phyloP scores from a whole-genome alignment of 2,329 filamentous ascomycete species.

The Ilyonectria sp. region DNA sequence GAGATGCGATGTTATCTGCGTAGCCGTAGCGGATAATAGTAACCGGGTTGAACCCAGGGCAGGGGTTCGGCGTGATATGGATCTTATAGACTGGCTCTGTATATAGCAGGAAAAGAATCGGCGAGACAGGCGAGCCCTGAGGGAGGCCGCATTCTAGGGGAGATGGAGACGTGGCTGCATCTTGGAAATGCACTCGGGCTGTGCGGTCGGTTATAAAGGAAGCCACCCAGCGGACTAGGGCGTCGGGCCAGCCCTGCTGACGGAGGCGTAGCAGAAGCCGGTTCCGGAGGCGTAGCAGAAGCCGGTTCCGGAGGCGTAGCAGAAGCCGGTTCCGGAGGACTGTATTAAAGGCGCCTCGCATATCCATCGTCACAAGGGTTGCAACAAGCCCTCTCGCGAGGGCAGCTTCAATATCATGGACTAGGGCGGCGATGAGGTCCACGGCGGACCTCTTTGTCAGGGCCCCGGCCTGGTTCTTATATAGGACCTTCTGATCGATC shows the following conservation, averaged over 20 bases:
- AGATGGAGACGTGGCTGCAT: slow-evolving; percentile 14
- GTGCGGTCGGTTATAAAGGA: slow-evolving; percentile 31
- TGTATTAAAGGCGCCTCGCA: slow-evolving; percentile 38
- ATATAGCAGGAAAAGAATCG: background rate
- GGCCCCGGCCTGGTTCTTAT: slow-evolving; percentile 38
- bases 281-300: too few species aligned
- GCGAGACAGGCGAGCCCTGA: background rate
- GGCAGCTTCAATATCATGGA: slow-evolving; percentile 39
- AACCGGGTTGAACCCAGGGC: background rate
- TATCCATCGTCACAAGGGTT: slow-evolving; percentile 36
- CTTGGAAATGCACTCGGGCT: slow-evolving; percentile 19
- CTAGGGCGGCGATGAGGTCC: slow-evolving; percentile 27
- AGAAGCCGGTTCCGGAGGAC: slow-evolving; percentile 39
- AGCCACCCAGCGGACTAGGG: slow-evolving; percentile 26
- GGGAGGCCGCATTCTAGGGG: slow-evolving; percentile 25
- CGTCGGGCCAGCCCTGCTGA: slow-evolving; percentile 33
- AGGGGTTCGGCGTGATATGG: background rate
- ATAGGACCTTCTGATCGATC: slow-evolving; percentile 38
- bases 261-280: slow-evolving; percentile 25
- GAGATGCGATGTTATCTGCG: background rate
- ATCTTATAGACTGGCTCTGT: background rate
- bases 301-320: too few species aligned
- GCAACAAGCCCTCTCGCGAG: slow-evolving; percentile 24
- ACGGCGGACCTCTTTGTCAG: slow-evolving; percentile 41
- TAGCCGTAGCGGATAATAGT: background rate